These are phyloP conservation scores for Cytospora mali DNA, from an alignment of 2,329 filamentous ascomycete species.

Conservation along the genomic window DNA sequence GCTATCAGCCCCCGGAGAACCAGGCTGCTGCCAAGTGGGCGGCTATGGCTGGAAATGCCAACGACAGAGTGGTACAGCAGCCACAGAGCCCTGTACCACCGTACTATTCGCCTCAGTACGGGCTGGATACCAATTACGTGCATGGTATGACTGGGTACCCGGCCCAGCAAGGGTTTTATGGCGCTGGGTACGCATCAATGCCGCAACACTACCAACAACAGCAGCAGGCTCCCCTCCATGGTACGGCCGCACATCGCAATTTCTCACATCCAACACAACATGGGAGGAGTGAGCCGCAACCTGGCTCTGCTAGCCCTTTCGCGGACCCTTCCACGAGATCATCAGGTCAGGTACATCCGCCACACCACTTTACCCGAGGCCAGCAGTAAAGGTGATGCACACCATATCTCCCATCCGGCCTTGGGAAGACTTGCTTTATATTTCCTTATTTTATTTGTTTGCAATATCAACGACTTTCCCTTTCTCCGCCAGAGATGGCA, in stretches of 20 bases:
- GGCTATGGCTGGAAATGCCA: constrained; percentile 27
- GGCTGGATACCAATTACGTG: constrained; percentile 1
- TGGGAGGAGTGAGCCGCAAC: constrained; percentile 5
- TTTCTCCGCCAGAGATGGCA: neutral
- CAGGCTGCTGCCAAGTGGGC: constrained; percentile 37
- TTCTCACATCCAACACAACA: neutral
- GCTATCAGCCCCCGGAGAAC: constrained; percentile 42
- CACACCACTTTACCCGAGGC: neutral
- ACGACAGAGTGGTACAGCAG: constrained; percentile 21
- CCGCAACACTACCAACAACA: constrained; percentile 13
- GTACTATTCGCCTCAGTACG: neutral
- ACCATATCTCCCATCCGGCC: neutral
- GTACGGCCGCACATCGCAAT: neutral
- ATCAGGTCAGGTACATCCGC: neutral
- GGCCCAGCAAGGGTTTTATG: constrained; percentile 6
- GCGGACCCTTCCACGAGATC: neutral
- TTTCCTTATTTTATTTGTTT: neutral
- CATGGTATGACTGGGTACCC: neutral
- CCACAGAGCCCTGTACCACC: neutral
- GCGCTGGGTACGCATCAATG: neutral
- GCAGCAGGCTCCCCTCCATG: constrained; percentile 4
- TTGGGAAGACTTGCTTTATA: neutral
- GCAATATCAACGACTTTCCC: neutral
- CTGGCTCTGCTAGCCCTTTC: constrained; percentile 3
- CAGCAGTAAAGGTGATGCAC: neutral